A percentile compares a stretch with the other conserved stretches of the same genome.
Evolutionary conservation across 1,284 basidiomycete species (phyloP).

Genomic region (Boletellus deceptivus): DNA sequence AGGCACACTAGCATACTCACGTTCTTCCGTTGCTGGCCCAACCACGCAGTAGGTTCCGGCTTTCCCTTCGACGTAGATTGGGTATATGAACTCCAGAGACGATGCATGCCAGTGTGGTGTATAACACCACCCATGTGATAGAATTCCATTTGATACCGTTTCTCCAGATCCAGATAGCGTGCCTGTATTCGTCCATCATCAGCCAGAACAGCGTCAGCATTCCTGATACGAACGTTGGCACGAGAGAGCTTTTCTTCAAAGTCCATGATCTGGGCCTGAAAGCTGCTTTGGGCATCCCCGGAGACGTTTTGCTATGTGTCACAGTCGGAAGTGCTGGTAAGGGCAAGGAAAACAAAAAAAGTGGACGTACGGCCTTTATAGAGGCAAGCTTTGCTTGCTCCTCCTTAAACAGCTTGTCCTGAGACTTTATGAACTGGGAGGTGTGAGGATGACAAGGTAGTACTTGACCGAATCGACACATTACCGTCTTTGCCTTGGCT

Average conservation of each 20-base stretch:
- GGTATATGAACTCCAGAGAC: slow-evolving; percentile 50
- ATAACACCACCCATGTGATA: slow-evolving; percentile 76
- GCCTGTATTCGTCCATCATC: slow-evolving; percentile 38
- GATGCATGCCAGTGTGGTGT: slow-evolving; percentile 67
- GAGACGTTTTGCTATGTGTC: slow-evolving; percentile 47
- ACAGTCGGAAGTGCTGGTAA: slow-evolving; percentile 5
- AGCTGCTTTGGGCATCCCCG: slow-evolving; percentile 69
- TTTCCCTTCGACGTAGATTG: slow-evolving; percentile 42
- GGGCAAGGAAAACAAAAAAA: background rate
- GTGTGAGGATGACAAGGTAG: slow-evolving; percentile 3
- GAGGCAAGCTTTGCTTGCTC: slow-evolving; percentile 55
- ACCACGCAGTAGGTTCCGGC: slow-evolving; percentile 51
- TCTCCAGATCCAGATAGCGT: slow-evolving; percentile 52
- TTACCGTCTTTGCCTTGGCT: slow-evolving; percentile 74
- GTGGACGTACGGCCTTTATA: slow-evolving; percentile 21
- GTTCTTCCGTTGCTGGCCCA: slow-evolving; percentile 56
- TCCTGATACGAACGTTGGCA: slow-evolving; percentile 47
- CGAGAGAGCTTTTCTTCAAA: slow-evolving; percentile 68
- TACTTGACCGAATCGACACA: slow-evolving; percentile 10
- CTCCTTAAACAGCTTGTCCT: slow-evolving; percentile 85
- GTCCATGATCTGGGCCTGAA: slow-evolving; percentile 68
- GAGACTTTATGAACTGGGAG: slow-evolving; percentile 83
- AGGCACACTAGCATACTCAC: slow-evolving; percentile 32
- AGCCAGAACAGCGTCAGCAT: background rate
- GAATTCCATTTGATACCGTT: slow-evolving; percentile 72